Evolutionary conservation across 2,329 filamentous ascomycete species (phyloP).

Genomic region (Alternaria brassicicola): DNA sequence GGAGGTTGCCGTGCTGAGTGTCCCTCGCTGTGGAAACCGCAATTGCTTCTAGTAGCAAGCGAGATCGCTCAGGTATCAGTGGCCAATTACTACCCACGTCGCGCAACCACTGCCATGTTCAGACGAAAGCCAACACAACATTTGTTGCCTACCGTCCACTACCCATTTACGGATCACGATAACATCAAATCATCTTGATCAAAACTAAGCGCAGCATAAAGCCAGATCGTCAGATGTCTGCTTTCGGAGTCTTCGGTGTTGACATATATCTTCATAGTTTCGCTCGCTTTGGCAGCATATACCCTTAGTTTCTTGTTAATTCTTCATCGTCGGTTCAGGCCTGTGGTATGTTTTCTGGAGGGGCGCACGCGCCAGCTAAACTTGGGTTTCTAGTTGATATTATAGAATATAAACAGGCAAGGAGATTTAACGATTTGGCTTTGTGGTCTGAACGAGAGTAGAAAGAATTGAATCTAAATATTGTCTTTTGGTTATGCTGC

Average conservation of each 20-base stretch:
- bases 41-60: background rate
- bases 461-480: background rate
- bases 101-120: background rate
- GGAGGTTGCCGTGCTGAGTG: conserved; percentile 30
- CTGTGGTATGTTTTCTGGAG: background rate
- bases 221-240: background rate
- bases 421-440: background rate
- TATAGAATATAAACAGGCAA: background rate
- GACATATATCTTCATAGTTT: background rate
- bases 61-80: background rate
- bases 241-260: background rate
- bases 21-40: background rate
- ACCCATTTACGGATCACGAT: background rate
- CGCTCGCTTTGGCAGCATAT: conserved; percentile 4
- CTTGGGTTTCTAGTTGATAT: background rate
- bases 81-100: background rate
- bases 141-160: background rate
- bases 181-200: background rate
- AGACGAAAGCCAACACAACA: background rate
- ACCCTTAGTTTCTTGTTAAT: conserved; percentile 7
- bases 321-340: background rate
- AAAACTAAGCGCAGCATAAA: background rate
- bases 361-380: background rate
- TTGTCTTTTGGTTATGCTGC: background rate
- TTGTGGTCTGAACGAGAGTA: background rate